Conservation (phyloP, 306 rosid genomes). For the Ormosia emarginata region DNA sequence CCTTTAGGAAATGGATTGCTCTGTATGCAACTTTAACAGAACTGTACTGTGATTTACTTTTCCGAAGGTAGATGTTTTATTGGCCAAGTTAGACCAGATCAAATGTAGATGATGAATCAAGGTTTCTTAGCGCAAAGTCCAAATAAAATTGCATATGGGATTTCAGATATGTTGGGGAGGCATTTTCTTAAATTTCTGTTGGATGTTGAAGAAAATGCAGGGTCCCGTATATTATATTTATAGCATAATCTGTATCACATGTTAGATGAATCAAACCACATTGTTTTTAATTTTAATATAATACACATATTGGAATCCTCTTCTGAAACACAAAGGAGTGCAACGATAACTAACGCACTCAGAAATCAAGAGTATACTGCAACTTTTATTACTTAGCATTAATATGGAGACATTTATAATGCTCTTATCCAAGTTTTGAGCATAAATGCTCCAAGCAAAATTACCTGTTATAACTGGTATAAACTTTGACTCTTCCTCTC, state of each 20-base stretch:
- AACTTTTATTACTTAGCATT: not conserved
- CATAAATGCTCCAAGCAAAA: too few species aligned
- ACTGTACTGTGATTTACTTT: not conserved
- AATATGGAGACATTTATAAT: too few species aligned
- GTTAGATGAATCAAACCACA: not conserved
- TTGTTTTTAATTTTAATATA: not conserved
- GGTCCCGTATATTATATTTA: not conserved
- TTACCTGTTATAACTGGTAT: too few species aligned
- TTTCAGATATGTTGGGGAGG: not conserved
- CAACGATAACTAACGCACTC: constrained; percentile 33
- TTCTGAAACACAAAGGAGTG: constrained; percentile 11
- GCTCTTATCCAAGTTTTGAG: too few species aligned
- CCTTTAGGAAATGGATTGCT: not conserved
- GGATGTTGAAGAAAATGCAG: not conserved
- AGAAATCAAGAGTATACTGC: not conserved
- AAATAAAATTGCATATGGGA: not conserved
- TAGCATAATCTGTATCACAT: not conserved
- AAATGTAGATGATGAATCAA: not conserved
- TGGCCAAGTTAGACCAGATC: not conserved
- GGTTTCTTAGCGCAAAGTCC: not conserved
- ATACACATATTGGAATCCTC: not conserved
- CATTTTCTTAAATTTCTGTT: not conserved
- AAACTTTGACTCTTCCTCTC: too few species aligned
- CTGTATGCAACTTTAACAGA: not conserved
- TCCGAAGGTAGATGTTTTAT: not conserved